Base-by-base conservation (phyloP, 2,329 filamentous ascomycete genomes). In the Cryphonectria naterciae region DNA sequence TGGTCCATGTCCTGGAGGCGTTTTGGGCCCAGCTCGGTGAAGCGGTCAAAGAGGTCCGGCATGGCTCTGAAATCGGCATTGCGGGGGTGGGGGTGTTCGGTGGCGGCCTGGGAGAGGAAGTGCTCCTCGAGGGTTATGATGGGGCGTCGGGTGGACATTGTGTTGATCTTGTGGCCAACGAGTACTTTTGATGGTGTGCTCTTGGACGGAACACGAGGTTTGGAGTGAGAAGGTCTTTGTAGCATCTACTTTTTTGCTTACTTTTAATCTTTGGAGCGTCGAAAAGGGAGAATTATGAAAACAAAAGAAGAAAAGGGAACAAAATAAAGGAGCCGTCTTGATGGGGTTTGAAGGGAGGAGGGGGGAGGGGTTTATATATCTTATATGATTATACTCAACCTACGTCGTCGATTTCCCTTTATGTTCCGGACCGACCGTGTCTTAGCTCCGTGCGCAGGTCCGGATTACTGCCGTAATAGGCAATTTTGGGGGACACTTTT, bases 61-160 rank as follows among this genome's bases (percentile, higher is more conserved):
- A 75, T 63, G 35, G 76, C 69, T 39, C 73, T 71, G 37, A 78
- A 72, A 11, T 75, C 74, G 35, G 75, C 74, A 2, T 69, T 72
- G 68, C 75, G 71, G 5, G 37, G 67, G 69, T 70, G 56, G 39
- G 75, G 71, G 25, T 65, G 52, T 8, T 66, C 41, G 15, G 73
- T 71, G 39, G 76, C 72, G 1, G 72, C 67, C 4, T 73, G 52
- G 60, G 78, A 76, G 68, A 78, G 70, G 74, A 78, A 81, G 71
- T 84, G 82, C 68, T 84, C 82, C 73, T 84, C 82, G n/a, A 84
- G 79, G 15, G 81, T 77, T 58, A 84, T 82, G 10, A 82, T 73
- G 1, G 79, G 78, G 4, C 49, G 58, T 11, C 25, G 15, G 28
- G 25, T 37, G 22, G 56, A 65, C 10, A 32, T 52, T 22, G n/a